phyloP scores from a whole-genome alignment of 2,329 filamentous ascomycete genomes.

The Paraphoma sp. region DNA sequence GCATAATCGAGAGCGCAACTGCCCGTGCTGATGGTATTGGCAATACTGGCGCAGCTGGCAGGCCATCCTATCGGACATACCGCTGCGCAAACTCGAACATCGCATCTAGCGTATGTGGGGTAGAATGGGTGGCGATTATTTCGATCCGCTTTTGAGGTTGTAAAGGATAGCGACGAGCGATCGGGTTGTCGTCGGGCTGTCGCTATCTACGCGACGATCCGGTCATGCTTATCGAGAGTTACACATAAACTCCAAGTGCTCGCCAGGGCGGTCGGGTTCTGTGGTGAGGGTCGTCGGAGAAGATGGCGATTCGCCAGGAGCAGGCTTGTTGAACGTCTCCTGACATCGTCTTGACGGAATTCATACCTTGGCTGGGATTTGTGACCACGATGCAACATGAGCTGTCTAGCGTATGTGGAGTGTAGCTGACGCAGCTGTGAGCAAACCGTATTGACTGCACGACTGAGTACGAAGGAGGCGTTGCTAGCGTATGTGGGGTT shows the following conservation, averaged over 20 bases:
- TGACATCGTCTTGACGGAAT: conserved; percentile 22
- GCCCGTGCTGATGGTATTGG: not conserved
- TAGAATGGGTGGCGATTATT: conserved; percentile 18
- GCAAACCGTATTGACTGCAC: conserved; percentile 19
- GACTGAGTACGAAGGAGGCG: conserved; percentile 20
- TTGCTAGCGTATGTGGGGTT: conserved; percentile 38
- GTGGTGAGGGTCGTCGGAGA: conserved; percentile 5
- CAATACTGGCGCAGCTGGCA: not conserved
- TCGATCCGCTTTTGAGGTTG: conserved; percentile 4
- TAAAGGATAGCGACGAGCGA: conserved; percentile 2
- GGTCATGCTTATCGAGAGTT: conserved; percentile 8
- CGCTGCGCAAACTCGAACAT: conserved; percentile 1
- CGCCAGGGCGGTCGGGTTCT: conserved; percentile 8
- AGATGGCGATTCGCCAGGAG: conserved; percentile 18
- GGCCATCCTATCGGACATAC: conserved; percentile 14
- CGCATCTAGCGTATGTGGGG: conserved; percentile 22
- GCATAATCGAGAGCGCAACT: no score
- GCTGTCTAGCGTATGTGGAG: conserved; percentile 41
- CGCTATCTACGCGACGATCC: conserved; percentile 15
- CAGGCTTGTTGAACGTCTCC: conserved; percentile 6
- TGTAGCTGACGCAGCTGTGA: conserved; percentile 24
- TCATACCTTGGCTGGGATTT: conserved; percentile 2
- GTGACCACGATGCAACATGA: conserved; percentile 17
- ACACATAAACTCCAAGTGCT: conserved; percentile 1
- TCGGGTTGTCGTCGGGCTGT: conserved; percentile 23